Base-by-base conservation (phyloP, 73 alveolate species). In the Uronychia binucleata region DNA sequence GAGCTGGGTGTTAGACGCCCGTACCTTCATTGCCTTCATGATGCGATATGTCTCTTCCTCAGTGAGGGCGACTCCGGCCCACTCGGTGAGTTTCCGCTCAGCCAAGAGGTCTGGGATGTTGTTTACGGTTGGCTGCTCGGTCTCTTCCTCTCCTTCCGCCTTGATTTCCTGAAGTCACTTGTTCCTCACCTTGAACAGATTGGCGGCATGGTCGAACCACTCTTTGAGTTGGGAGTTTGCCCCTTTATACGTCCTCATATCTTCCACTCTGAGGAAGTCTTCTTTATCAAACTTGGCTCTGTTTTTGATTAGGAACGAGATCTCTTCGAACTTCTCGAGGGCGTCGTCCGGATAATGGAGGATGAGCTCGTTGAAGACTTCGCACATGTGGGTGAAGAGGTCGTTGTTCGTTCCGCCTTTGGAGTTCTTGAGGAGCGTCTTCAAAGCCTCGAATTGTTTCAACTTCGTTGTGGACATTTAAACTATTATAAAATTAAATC, bases 61-160 rank as follows among this genome's bases (percentile, higher is more conserved):
- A 34, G 95, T 96, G 82, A 96, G 85, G 58, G 92, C 98, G 25
- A 96, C 88, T 28, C 99, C 99, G 31, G 98, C 99, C 97, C 96
- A 94, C 67, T 90, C 79, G 59, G 82, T 87, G 34, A 94, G 60
- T 77, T 78, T 80, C 0, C 79, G 79, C 58, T 94, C 96, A 29
- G 84, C 88, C 34, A 88, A 80, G 27, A 94, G 83, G 80, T 96
- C 95, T 29, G 99, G 98, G 46, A 96, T 86, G 75, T 80, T 31
- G 26, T 85, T 90, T 26, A 87, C 87, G 0, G 96, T 91, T 1
- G 87, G 81, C 0, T 35, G 84, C 25, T 79, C 88, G 0, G 30
- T 86, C 28, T 57, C 86, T 30, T 74, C 88, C 26, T 77, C 67
- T 0, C 59, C 86, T 31, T 82, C 90, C 86, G 30, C 81, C 74